These are phyloP conservation scores for Vanilla planifolia DNA, from an alignment of 106 monocot genomes.

Conservation along the genomic window DNA sequence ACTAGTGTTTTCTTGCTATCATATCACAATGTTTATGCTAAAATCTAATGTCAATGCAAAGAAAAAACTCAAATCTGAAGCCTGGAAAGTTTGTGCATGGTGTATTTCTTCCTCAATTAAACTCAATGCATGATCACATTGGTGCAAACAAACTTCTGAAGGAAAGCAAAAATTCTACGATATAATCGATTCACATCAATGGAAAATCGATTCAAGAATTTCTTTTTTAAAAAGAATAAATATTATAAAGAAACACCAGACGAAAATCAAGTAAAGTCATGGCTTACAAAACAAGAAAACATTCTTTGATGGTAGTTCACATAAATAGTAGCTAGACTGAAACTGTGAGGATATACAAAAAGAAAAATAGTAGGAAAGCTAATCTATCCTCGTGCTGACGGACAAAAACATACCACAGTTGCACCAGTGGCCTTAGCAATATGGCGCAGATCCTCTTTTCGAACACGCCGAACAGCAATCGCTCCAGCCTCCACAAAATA, in stretches of 20 bases:
- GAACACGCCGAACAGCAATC: slow-evolving; percentile 85
- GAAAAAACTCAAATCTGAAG: neutral
- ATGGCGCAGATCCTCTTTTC: slow-evolving; percentile 94
- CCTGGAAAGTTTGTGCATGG: too few relatives aligned
- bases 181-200: neutral
- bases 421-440: slow-evolving; percentile 98
- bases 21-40: neutral
- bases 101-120: too few relatives aligned
- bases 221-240: neutral
- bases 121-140: too few relatives aligned
- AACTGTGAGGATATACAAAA: neutral
- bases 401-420: slow-evolving; percentile 55
- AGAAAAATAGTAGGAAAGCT: neutral
- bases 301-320: too few relatives aligned
- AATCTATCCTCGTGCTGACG: neutral
- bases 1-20: neutral
- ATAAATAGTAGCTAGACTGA: neutral
- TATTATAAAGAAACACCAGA: neutral
- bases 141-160: neutral
- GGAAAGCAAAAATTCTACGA: neutral
- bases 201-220: neutral
- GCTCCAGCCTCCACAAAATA: slow-evolving; percentile 98
- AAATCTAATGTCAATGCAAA: neutral
- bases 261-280: neutral
- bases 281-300: neutral